Percentiles rank a stretch among this genome's conserved stretches.
phyloP scores from a whole-genome alignment of 2,329 filamentous ascomycete species.

The Nemania sp. region DNA sequence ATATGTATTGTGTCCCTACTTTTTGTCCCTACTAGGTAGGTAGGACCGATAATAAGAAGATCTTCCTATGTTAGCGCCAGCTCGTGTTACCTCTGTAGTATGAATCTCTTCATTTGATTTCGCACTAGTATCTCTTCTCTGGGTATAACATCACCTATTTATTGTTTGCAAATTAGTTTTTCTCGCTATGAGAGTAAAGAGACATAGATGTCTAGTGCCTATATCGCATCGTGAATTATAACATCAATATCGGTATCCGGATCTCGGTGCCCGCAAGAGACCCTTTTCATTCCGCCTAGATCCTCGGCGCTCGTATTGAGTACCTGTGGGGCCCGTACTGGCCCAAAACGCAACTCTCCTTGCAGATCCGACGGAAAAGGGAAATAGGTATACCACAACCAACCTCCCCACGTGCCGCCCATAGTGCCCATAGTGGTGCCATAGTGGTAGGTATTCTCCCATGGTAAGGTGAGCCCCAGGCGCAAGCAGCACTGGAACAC shows the following conservation, averaged over 20 bases:
- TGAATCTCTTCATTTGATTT: not conserved
- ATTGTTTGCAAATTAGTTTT: not conserved
- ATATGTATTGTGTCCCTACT: not conserved
- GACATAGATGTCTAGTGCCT: not conserved
- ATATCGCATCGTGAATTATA: slow-evolving; percentile 3
- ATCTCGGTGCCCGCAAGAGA: slow-evolving; percentile 12
- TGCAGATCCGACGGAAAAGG: slow-evolving; percentile 20
- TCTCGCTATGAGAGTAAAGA: not conserved
- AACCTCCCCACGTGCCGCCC: slow-evolving; percentile 2
- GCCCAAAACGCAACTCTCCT: slow-evolving; percentile 16
- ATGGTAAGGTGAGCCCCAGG: slow-evolving; percentile 6
- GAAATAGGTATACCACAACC: not conserved
- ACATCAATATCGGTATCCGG: not conserved
- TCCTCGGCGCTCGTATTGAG: slow-evolving; percentile 24
- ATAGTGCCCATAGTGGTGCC: too few species aligned
- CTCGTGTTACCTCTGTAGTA: not conserved
- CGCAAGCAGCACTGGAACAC: slow-evolving; percentile 30
- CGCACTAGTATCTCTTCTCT: not conserved
- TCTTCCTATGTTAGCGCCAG: slow-evolving; percentile 3
- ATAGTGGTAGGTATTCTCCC: too few species aligned
- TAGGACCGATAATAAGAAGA: not conserved
- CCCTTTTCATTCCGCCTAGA: slow-evolving; percentile 9
- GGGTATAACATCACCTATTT: not conserved
- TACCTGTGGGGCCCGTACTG: slow-evolving; percentile 23
- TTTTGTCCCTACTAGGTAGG: not conserved